These are phyloP conservation scores for Eucalyptus shirleyi DNA, from an alignment of 345 rosid genomes.

Conservation along the genomic window DNA sequence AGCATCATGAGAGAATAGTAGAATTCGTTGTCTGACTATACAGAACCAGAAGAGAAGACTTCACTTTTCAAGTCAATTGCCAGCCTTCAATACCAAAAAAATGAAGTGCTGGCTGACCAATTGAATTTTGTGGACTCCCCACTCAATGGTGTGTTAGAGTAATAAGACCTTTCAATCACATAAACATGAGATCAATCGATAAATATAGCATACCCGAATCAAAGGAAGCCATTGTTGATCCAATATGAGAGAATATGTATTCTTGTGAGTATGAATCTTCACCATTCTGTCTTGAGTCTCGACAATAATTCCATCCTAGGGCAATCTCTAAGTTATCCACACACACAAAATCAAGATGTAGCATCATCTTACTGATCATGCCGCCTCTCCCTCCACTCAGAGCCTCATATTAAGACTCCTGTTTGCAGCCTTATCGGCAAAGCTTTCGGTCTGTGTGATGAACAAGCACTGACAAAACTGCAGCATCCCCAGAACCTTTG, in stretches of 20 bases:
- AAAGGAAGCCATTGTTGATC: too few species aligned
- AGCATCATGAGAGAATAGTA: neutral
- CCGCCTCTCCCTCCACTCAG: neutral
- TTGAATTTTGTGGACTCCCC: neutral
- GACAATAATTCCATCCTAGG: neutral
- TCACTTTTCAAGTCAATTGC: neutral
- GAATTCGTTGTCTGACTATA: neutral
- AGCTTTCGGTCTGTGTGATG: neutral
- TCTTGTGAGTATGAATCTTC: too few species aligned
- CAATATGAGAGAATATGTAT: too few species aligned
- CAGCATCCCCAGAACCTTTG: neutral
- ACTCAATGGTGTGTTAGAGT: neutral
- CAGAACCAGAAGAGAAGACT: neutral
- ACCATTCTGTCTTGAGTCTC: neutral
- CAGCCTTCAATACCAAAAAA: neutral
- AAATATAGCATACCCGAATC: too few species aligned
- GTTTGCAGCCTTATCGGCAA: neutral
- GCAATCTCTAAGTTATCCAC: neutral
- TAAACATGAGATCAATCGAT: too few species aligned
- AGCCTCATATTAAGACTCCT: neutral
- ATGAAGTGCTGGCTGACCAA: neutral
- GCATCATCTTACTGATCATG: neutral
- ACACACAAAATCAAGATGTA: neutral
- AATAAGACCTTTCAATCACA: too few species aligned
- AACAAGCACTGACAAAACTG: constrained; percentile 4